Evolutionary conservation across 83 land plant species (phyloP).

Genomic region (Thuja plicata): DNA sequence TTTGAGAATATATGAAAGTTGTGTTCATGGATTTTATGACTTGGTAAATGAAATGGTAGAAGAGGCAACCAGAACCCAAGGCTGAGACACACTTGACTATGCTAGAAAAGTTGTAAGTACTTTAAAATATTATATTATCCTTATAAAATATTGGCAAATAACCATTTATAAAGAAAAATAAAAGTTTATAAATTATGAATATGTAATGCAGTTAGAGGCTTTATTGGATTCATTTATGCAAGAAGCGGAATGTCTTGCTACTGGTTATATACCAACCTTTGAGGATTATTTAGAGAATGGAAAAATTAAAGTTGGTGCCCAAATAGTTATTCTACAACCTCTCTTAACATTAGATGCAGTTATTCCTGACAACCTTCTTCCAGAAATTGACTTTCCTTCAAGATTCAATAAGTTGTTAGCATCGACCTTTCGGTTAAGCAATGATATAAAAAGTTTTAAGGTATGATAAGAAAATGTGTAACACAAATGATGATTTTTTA

Average conservation of each 20-base stretch:
- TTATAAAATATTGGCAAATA: too few species aligned
- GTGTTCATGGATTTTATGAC: background rate
- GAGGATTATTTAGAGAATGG: constrained; percentile 34
- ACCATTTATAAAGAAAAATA: too few species aligned
- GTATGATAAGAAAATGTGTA: too few species aligned
- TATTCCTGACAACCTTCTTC: background rate
- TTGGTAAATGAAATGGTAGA: constrained; percentile 11
- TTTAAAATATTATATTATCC: too few species aligned
- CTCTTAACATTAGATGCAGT: background rate
- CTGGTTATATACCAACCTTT: constrained; percentile 13
- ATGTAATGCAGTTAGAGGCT: background rate
- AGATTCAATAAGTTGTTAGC: background rate
- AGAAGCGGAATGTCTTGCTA: constrained; percentile 35
- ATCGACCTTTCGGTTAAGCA: background rate
- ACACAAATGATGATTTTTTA: too few species aligned
- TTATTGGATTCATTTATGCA: background rate
- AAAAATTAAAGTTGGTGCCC: constrained; percentile 23
- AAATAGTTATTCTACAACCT: background rate
- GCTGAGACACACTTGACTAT: background rate
- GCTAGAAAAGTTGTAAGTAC: background rate
- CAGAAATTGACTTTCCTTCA: background rate
- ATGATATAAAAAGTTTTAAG: background rate
- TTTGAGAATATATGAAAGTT: constrained; percentile 21
- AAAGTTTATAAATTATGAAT: background rate
- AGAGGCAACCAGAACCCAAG: background rate